Conservation (phyloP, 441 rosid genomes). For the Populus hybrid region DNA sequence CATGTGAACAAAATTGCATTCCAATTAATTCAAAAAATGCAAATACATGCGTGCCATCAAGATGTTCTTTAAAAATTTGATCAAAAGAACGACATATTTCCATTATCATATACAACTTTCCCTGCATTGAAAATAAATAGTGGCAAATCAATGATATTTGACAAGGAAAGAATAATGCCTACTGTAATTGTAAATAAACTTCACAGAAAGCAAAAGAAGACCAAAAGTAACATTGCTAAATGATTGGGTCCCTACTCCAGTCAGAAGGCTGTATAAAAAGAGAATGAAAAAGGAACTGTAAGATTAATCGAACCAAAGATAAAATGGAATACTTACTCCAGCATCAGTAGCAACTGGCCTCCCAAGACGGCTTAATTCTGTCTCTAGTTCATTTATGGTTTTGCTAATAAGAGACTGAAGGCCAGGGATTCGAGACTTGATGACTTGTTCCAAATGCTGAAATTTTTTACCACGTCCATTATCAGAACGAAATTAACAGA, state of each 20-base stretch:
- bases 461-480: slow-evolving; percentile 24
- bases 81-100: too few relatives aligned
- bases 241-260: slow-evolving; percentile 10
- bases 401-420: slow-evolving; percentile 86
- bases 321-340: slow-evolving; percentile 54
- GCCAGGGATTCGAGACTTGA: slow-evolving; percentile 89
- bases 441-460: slow-evolving; percentile 96
- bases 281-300: slow-evolving; percentile 8
- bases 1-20: too few relatives aligned
- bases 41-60: too few relatives aligned
- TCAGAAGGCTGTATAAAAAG: not conserved
- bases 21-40: too few relatives aligned
- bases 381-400: slow-evolving; percentile 76
- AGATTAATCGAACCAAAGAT: slow-evolving; percentile 8
- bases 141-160: too few relatives aligned
- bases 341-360: slow-evolving; percentile 91
- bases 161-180: too few relatives aligned
- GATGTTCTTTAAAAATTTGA: too few relatives aligned
- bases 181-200: too few relatives aligned
- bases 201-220: not conserved
- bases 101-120: too few relatives aligned
- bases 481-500: not conserved
- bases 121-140: too few relatives aligned
- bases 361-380: slow-evolving; percentile 85
- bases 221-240: not conserved